Evolutionary conservation across 176 grass and related monocot species (phyloP).

Genomic region (Rhynchospora breviuscula): DNA sequence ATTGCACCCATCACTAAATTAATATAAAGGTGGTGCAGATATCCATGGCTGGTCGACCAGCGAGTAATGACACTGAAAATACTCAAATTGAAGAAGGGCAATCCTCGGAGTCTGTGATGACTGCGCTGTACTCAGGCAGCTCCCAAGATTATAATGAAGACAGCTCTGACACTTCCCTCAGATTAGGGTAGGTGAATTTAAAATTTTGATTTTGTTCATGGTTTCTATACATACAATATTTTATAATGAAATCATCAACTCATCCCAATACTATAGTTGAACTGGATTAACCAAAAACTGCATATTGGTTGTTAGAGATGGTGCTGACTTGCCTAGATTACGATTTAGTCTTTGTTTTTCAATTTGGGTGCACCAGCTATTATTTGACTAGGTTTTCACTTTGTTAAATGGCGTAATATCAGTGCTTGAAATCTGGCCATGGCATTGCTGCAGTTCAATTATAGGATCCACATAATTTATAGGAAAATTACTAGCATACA

Average conservation of each 20-base stretch:
- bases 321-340: not conserved
- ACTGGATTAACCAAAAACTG: constrained; percentile 6
- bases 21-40: constrained; percentile 54
- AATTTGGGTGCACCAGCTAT: constrained; percentile 6
- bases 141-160: constrained; percentile 78
- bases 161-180: constrained; percentile 81
- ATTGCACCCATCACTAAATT: not conserved
- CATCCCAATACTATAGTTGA: not conserved
- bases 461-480: not conserved
- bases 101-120: constrained; percentile 93
- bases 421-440: not conserved
- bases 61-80: constrained; percentile 48
- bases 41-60: constrained; percentile 35
- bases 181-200: constrained; percentile 45
- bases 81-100: constrained; percentile 77
- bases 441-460: not conserved
- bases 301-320: not conserved
- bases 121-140: constrained; percentile 62
- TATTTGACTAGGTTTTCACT: not conserved
- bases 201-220: not conserved
- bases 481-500: not conserved
- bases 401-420: not conserved
- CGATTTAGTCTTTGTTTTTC: not conserved
- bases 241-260: not conserved
- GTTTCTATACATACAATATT: not conserved